Base-by-base conservation (phyloP, 768 basidiomycete genomes). In the Sutorius australiensis region DNA sequence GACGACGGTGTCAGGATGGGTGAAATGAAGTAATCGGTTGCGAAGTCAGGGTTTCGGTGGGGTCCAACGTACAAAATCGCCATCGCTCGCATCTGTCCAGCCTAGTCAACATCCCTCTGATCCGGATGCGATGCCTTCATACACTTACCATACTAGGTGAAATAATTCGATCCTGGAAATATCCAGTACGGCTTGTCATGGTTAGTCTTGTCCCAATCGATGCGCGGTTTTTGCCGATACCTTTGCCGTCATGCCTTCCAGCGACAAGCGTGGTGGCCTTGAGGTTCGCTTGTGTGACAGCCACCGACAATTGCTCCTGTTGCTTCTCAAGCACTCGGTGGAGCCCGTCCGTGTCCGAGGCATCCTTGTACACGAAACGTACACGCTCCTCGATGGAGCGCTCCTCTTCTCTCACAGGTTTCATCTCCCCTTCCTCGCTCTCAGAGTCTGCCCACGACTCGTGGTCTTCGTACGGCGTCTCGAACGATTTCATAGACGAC, bases 61-160 rank as follows among this genome's bases (percentile, higher is more conserved):
- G 97, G 95, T 1, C 95, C 95, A 54, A 99, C 88, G 72, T 97
- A 97, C 57, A 95, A 73, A 65, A 97, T 95, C 3, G 95, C 95
- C 97, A 99, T 99, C 0, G 95, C 95, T 33, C 97, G 90, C 92
- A 98, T 98, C 95, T 98, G 40, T 51, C 33, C n/a, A 14, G n/a
- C 50, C n/a, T 27, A 39, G n/a, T 65, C 33, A 66, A 45, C 41
- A 32, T 21, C 45, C 14, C 13, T 36, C 48, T 48, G 47, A 53
- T 51, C 48, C 33, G 51, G 37, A 48, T 43, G 41, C n/a, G 12
- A 34, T 55, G 48, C 30, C 45, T 45, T 37, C 36, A 21, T 13
- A 28, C 16, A 72, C 90, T 63, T 67, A 95, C 95, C 95, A 99
- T 98, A 64, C 88, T 90, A 0, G 97, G 95, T 3, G 94, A 87